A percentile compares a stretch with the other conserved stretches of the same genome.
Evolutionary conservation across 75 land plant species (phyloP).

Genomic region (Isoetes taiwanensis): DNA sequence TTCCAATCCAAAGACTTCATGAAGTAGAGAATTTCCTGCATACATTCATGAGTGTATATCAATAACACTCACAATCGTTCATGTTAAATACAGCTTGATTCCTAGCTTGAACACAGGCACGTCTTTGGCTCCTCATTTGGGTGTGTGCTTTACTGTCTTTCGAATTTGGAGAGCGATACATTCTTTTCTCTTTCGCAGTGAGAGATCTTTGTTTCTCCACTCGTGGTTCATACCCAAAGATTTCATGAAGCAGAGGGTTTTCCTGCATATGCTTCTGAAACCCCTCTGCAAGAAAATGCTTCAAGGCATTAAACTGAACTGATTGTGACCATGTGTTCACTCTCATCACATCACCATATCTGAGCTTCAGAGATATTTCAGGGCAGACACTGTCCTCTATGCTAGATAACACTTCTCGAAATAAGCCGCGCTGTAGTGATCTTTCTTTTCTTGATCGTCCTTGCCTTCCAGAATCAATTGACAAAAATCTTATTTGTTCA

Average conservation of each 20-base stretch:
- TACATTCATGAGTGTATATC: no score
- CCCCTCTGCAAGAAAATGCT: conserved; percentile 65
- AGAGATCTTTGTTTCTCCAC: conserved; percentile 23
- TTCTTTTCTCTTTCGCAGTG: conserved; percentile 48
- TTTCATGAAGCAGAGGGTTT: conserved; percentile 71
- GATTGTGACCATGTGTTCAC: conserved; percentile 8
- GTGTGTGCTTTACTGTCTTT: no score
- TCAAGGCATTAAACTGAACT: conserved; percentile 53
- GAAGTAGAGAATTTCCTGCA: no score
- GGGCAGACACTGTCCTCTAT: conserved; percentile 35
- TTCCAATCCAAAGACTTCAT: conserved; percentile 59
- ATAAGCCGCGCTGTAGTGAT: conserved; percentile 42
- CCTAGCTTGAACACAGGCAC: no score
- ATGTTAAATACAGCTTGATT: no score
- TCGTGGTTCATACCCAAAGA: conserved; percentile 55
- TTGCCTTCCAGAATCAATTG: conserved; percentile 72
- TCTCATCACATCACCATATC: conserved; percentile 11
- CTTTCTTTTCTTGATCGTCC: conserved; percentile 70
- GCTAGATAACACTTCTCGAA: conserved; percentile 49
- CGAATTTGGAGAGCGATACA: no score
- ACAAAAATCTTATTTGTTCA: conserved; percentile 46
- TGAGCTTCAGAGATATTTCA: conserved; percentile 21
- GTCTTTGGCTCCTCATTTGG: no score
- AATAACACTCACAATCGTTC: no score
- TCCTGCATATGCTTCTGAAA: conserved; percentile 88